Base-by-base conservation (phyloP, 169 alveolate genomes). In the Cytauxzoon felis region DNA sequence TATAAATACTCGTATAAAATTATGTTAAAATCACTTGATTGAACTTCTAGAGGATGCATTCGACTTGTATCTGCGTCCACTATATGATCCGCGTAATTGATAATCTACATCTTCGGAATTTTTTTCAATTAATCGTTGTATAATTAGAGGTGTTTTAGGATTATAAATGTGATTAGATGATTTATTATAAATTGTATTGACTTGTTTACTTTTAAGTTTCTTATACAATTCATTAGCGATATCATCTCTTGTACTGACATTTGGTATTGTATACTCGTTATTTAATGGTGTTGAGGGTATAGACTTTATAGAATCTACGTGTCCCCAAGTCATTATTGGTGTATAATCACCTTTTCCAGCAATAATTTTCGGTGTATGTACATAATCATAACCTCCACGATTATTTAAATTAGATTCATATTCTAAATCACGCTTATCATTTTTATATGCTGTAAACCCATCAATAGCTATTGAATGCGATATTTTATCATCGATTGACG, bases 261-360 rank as follows among this genome's bases (percentile, higher is more conserved):
- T 51, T 24, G 87, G 91, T 23, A 84, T 61, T 34, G 29, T 51
- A 47, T 66, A 84, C 41, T 64, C 88, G 32, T 66, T 43, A 29
- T 34, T 57, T 23, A 51, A 3, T 11, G 65, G 65, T 5, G 65
- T 54, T 19, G 21, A 38, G n/a, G 65, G 65, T 3, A 54, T 54
- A 11, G 65, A 29, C 60, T 59, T 68, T 3, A 59, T 45, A 19
- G 32, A 19, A 6, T 29, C 67, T 34, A 78, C 63, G 16, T 59
- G 51, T 0, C 87, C 87, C 87, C 87, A 78, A 19, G 87, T 78
- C 26, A 78, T 54, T 2, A 78, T 67, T 1, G 87, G 87, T 18
- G 52, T 71, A 38, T 53, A 41, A 45, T 78, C 82, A 7, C 78
- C 86, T 24, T 78, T 64, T 23, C 87, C 87, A 0, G 87, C 87